These are phyloP conservation scores for Barnettozyma siamensis DNA, from an alignment of 805 yeast genomes.

Conservation along the genomic window DNA sequence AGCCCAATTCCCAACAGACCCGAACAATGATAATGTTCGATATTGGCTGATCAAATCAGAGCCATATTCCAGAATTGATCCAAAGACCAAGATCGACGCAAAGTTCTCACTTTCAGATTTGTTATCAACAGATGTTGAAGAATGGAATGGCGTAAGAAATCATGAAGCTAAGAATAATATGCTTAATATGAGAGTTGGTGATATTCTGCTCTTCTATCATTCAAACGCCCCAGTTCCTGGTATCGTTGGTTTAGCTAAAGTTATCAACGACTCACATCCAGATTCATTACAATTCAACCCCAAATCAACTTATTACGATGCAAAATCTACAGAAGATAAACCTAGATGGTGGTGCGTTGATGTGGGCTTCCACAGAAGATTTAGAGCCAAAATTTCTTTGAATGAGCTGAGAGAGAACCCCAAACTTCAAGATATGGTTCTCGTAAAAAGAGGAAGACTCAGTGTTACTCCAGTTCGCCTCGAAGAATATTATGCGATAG, in stretches of 20 bases:
- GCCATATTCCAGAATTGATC: slow-evolving; percentile 43
- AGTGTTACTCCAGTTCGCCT: slow-evolving; percentile 46
- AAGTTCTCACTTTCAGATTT: slow-evolving; percentile 42
- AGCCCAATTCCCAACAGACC: slow-evolving; percentile 27
- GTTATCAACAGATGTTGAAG: slow-evolving; percentile 31
- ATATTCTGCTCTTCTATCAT: slow-evolving; percentile 46
- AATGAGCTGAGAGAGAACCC: slow-evolving; percentile 32
- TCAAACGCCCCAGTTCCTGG: slow-evolving; percentile 52
- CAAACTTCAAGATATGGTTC: slow-evolving; percentile 34
- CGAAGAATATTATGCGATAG: slow-evolving; percentile 35
- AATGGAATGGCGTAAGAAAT: slow-evolving; percentile 61
- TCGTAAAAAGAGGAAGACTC: slow-evolving; percentile 43
- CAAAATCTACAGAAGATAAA: slow-evolving; percentile 34
- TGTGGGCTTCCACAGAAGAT: slow-evolving; percentile 37
- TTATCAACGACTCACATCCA: slow-evolving; percentile 31
- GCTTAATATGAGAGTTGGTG: slow-evolving; percentile 41
- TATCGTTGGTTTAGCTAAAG: slow-evolving; percentile 44
- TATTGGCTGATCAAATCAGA: slow-evolving; percentile 56
- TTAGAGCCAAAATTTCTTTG: slow-evolving; percentile 37
- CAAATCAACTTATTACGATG: slow-evolving; percentile 41
- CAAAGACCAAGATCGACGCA: slow-evolving; percentile 42
- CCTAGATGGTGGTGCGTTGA: slow-evolving; percentile 59
- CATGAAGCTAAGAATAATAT: slow-evolving; percentile 50
- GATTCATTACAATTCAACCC: slow-evolving; percentile 37
- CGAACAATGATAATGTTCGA: slow-evolving; percentile 23